phyloP scores from a whole-genome alignment of 345 rosid genomes.

The Citrus medica region DNA sequence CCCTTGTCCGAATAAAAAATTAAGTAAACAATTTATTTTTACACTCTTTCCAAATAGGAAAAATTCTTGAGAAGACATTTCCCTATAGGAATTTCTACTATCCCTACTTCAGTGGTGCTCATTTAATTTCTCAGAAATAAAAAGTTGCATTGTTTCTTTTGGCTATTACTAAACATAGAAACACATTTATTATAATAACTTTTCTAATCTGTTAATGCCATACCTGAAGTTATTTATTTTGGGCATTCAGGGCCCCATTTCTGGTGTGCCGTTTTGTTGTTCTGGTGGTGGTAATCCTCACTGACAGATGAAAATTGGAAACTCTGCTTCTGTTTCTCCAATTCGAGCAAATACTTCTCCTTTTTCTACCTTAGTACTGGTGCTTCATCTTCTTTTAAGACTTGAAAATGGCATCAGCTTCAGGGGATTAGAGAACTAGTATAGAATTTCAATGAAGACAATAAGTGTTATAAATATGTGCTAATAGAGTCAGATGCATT shows the following conservation, averaged over 20 bases:
- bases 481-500: too few species aligned
- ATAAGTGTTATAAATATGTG: too few species aligned
- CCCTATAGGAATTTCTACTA: too few species aligned
- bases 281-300: background rate
- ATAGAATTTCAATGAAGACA: too few species aligned
- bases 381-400: background rate
- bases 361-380: background rate
- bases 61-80: too few species aligned
- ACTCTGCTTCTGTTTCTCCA: background rate
- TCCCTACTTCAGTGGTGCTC: too few species aligned
- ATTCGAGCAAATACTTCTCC: background rate
- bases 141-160: background rate
- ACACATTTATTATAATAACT: too few species aligned
- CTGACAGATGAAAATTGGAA: background rate
- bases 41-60: rapidly evolving
- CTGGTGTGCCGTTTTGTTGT: background rate
- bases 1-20: too few species aligned
- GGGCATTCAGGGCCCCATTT: background rate
- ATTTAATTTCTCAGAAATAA: background rate
- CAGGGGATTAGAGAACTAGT: too few species aligned
- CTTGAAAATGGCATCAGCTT: background rate
- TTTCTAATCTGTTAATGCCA: background rate
- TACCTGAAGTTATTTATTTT: background rate
- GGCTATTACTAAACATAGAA: background rate
- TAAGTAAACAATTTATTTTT: too few species aligned